A percentile compares a stretch with the other conserved stretches of the same genome.
Evolutionary conservation across 495 filamentous ascomycete species (phyloP).

Genomic region (Aspergillus carlsbadensis): DNA sequence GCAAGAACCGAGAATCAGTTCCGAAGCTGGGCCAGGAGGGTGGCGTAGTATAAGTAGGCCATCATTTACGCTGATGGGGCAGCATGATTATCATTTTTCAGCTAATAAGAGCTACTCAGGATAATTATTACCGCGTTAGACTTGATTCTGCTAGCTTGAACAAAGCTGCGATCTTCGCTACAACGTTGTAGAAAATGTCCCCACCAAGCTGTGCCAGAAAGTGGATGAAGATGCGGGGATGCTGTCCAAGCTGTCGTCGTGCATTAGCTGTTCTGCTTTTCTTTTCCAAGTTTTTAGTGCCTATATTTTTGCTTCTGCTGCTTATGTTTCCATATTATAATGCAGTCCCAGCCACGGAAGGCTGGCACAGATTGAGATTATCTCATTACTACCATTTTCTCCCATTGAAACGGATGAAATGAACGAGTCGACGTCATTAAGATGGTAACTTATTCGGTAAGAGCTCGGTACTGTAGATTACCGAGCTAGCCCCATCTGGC

Average conservation of each 20-base stretch:
- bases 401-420: too few relatives aligned
- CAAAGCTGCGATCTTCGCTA: constrained; percentile 15
- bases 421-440: too few relatives aligned
- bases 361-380: too few relatives aligned
- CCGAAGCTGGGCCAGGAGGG: constrained; percentile 3
- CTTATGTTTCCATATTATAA: too few relatives aligned
- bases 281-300: not conserved
- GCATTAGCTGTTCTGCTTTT: not conserved
- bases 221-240: constrained; percentile 10
- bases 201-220: not conserved
- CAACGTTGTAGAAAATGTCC: constrained; percentile 8
- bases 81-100: not conserved
- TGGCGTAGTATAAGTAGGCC: not conserved
- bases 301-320: not conserved
- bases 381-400: too few relatives aligned
- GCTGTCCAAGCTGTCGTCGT: constrained; percentile 1
- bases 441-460: not conserved
- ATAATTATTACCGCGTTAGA: not conserved
- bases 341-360: too few relatives aligned
- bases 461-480: too few relatives aligned
- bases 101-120: not conserved
- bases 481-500: not conserved
- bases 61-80: not conserved
- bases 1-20: constrained; percentile 11
- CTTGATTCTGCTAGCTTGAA: not conserved